Base-by-base conservation (phyloP, 305 asterid species). In the Plantago rigida region DNA sequence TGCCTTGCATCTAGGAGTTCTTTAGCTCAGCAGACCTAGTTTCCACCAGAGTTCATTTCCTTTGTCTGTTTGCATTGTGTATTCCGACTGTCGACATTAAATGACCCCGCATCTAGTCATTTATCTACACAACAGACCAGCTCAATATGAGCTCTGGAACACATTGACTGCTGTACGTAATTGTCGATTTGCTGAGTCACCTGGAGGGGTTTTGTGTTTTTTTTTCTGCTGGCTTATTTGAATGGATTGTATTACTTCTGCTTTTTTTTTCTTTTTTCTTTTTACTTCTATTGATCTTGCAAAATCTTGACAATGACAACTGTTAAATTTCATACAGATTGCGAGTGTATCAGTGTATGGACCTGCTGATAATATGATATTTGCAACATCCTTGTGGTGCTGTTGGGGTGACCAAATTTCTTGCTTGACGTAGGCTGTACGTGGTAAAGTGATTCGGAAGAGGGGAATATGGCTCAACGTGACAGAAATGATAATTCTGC, bases 401-500 rank as follows among this genome's bases (percentile, higher is more conserved):
- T 59, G 58, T 54, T 57, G 47, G 45, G 24, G 50, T 71, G 51
- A 47, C 60, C 41, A 28, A 67, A 34, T 69, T 51, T 60, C 22
- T 46, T 69, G 51, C 55, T 56, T 71, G 61, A 60, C 60, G 56
- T 69, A 60, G 75, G 49, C 71, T 75, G 71, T 83, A 86, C 77
- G 74, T 29, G 73, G 71, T 59, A 77, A 75, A 73, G 68, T 65
- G 70, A 78, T 73, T 46, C 75, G 80, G 78, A 73, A 67, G 76
- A 71, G 61, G 77, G 70, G 66, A 81, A 69, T 56, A 65, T 70
- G 73, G 80, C 77, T 58, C 83, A 70, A 28, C 83, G 59, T 68
- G 79, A 78, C 22, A 81, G 89, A 10, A 86, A 78, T 42, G 79
- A 71, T 66, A 86, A 78, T 66, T 72, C 78, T 63, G 78, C 73